A percentile compares a stretch with the other conserved stretches of the same genome.
Conservation (phyloP, 495 filamentous ascomycete genomes). For the Astrothelium macrocarpum region DNA sequence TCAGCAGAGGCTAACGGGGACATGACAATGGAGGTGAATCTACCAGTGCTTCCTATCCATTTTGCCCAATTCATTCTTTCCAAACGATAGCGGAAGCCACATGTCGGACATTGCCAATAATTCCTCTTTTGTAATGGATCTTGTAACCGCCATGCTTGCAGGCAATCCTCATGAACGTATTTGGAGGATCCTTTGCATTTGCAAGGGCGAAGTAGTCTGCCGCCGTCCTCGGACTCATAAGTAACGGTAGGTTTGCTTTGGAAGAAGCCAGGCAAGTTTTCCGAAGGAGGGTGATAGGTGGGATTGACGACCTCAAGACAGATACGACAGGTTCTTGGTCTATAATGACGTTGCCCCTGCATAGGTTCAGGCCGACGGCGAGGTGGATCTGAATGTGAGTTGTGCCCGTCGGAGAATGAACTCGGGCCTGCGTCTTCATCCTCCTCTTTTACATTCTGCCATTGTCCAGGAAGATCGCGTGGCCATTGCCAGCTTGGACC, state of each 20-base stretch:
- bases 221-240: conserved; percentile 66
- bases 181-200: conserved; percentile 84
- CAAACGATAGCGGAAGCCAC: conserved; percentile 73
- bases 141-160: conserved; percentile 73
- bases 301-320: conserved; percentile 79
- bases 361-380: background rate
- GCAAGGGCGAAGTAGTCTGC: conserved; percentile 83
- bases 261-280: conserved; percentile 53
- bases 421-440: background rate
- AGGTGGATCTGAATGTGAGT: background rate
- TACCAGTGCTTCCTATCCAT: conserved; percentile 57
- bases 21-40: conserved; percentile 7
- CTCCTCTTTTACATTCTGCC: background rate
- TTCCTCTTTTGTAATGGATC: conserved; percentile 58
- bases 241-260: conserved; percentile 51
- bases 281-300: conserved; percentile 56
- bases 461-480: conserved; percentile 9
- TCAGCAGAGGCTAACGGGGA: background rate
- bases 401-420: background rate
- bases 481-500: conserved; percentile 25
- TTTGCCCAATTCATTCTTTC: conserved; percentile 66
- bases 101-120: conserved; percentile 85
- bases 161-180: conserved; percentile 92
- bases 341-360: conserved; percentile 37
- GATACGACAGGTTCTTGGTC: conserved; percentile 75